Conservation (phyloP, 1,139 yeast genomes). For the Kazachstania sp. region DNA sequence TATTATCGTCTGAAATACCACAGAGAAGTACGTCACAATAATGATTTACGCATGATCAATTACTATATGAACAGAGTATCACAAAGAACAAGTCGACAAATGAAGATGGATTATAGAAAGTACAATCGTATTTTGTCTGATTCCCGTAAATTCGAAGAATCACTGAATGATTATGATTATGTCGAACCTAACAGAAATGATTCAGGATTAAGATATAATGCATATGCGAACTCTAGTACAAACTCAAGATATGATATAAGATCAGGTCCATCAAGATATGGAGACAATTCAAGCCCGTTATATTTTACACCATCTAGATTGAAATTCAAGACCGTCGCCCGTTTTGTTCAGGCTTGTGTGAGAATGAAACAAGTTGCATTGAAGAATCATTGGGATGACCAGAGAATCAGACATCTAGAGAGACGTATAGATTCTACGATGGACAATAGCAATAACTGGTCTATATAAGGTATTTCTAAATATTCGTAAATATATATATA, state of each 20-base stretch:
- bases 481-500: too few species aligned
- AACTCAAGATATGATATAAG: neutral
- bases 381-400: constrained; percentile 23
- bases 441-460: constrained; percentile 7
- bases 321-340: constrained; percentile 25
- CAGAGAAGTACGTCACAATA: constrained; percentile 26
- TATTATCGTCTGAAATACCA: constrained; percentile 27
- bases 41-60: constrained; percentile 27
- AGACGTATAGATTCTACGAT: constrained; percentile 20
- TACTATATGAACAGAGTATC: constrained; percentile 29
- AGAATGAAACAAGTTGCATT: constrained; percentile 23
- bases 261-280: neutral
- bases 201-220: constrained; percentile 2
- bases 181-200: neutral
- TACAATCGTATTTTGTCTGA: constrained; percentile 17
- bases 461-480: neutral
- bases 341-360: constrained; percentile 25
- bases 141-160: constrained; percentile 2
- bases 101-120: constrained; percentile 25
- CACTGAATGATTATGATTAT: constrained; percentile 1
- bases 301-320: constrained; percentile 6
- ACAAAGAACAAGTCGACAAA: constrained; percentile 25
- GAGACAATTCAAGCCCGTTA: neutral
- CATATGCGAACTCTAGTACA: neutral
- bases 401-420: constrained; percentile 21